Evolutionary conservation across 1,284 basidiomycete species (phyloP).

Genomic region (Polyporus tsugae): DNA sequence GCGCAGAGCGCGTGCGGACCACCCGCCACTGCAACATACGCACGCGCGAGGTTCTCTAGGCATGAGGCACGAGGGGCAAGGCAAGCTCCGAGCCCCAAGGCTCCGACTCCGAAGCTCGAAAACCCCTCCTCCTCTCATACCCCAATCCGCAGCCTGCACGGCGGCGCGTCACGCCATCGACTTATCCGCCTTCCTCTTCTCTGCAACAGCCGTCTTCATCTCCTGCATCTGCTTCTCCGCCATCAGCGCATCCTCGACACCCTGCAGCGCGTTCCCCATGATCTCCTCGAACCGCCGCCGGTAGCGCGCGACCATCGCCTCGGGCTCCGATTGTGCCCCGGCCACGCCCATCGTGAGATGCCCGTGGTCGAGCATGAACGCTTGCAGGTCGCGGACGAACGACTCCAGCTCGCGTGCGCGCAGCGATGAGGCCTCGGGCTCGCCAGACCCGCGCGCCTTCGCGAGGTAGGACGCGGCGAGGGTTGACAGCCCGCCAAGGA

Average conservation of each 20-base stretch:
- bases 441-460: constrained; percentile 68
- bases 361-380: constrained; percentile 66
- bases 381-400: constrained; percentile 65
- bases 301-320: constrained; percentile 39
- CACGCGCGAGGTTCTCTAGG: background rate
- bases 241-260: constrained; percentile 29
- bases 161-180: constrained; percentile 2
- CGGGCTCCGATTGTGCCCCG: constrained; percentile 34
- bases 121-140: background rate
- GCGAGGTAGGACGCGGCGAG: constrained; percentile 76
- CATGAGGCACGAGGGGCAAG: background rate
- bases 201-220: constrained; percentile 9
- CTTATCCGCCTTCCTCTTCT: background rate
- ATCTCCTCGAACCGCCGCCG: constrained; percentile 45
- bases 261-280: constrained; percentile 38
- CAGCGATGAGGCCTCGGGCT: constrained; percentile 65
- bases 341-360: constrained; percentile 41
- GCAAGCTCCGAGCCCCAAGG: background rate
- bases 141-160: background rate
- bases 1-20: background rate
- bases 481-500: constrained; percentile 63
- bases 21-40: background rate
- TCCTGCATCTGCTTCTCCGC: constrained; percentile 21
- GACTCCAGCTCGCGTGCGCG: constrained; percentile 67
- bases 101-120: background rate